Conservation (phyloP, 169 alveolate genomes). For the Babesia gibsoni region DNA sequence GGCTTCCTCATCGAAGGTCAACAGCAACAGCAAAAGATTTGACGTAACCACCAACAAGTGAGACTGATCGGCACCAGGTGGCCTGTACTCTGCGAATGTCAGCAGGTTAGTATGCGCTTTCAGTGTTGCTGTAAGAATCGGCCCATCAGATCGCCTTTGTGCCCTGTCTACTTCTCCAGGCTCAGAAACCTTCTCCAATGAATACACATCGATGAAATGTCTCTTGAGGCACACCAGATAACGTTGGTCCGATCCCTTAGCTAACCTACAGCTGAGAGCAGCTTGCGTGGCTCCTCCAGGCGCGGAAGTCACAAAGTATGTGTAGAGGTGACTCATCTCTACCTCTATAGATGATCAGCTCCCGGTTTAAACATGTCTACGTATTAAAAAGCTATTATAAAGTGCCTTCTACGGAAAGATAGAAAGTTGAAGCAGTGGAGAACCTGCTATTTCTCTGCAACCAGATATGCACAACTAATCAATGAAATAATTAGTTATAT, state of each 20-base stretch:
- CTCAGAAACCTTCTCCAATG: slow-evolving; percentile 24
- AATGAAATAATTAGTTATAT: too few species aligned
- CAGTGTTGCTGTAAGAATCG: slow-evolving; percentile 42
- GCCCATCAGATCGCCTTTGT: slow-evolving; percentile 8
- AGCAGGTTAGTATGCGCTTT: slow-evolving; percentile 47
- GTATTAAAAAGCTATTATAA: neutral
- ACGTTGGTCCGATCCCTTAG: slow-evolving; percentile 25
- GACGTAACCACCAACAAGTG: slow-evolving; percentile 48
- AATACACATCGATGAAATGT: slow-evolving; percentile 53
- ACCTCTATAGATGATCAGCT: too few species aligned
- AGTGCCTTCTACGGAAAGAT: neutral
- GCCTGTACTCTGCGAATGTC: slow-evolving; percentile 48
- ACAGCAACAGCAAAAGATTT: slow-evolving; percentile 20
- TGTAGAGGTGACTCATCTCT: slow-evolving; percentile 29
- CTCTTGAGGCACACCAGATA: slow-evolving; percentile 64
- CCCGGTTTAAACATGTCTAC: too few species aligned
- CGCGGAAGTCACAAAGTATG: slow-evolving; percentile 58
- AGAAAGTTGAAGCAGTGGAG: too few species aligned
- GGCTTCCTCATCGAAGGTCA: slow-evolving; percentile 39
- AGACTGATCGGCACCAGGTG: slow-evolving; percentile 50
- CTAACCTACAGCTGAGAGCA: slow-evolving; percentile 55
- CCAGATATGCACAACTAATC: too few species aligned
- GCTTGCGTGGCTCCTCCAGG: slow-evolving; percentile 56
- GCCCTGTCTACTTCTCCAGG: neutral
- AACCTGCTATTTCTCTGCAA: too few species aligned